Base-by-base conservation (phyloP, 345 rosid species). In the Gossypium stocksii region DNA sequence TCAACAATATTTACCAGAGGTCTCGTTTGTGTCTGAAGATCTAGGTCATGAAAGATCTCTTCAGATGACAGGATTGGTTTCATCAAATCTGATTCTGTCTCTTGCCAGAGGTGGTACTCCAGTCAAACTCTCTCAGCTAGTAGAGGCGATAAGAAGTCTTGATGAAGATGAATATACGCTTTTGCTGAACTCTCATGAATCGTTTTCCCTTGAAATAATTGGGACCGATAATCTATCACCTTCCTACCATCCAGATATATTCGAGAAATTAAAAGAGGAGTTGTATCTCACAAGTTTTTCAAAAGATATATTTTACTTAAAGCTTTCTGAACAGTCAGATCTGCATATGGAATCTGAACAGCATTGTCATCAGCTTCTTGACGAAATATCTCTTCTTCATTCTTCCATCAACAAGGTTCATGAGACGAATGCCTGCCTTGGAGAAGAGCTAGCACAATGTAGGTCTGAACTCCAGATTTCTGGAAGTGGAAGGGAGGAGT, bases 321-420 rank as follows among this genome's bases (percentile, higher is more conserved):
- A 92, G 80, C 83, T 94, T 29, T 73, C 77, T 71, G 97, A 94
- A 72, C 88, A 80, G 61, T 86, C 87, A 70, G 74, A 68, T 83
- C 73, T 83, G 75, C 91, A 76, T 79, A 76, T 27, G 23, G 90
- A 89, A 68, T 70, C 62, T 34, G 74, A 70, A 34, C 48, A 7
- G n/a, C 74, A 3, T 29, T 19, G 29, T 29, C 73, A 9, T 17
- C 61, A 70, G 61, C 61, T 70, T 51, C 13, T 70, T 70, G 62
- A 70, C 54, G 74, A 70, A 8, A 53, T 70, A 70, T 54, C 29
- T 34, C 49, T 52, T 25, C 62, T 70, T 34, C 25, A 38, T 13
- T 29, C 62, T 29, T 52, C 74, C 27, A 13, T 70, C 49, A 53
- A 19, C 9, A 29, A 53, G 49, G 62, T 70, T 70, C 62, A 2